These are phyloP conservation scores for Pseudogymnoascus sp. DNA, from an alignment of 2,329 filamentous ascomycete genomes.

Conservation along the genomic window DNA sequence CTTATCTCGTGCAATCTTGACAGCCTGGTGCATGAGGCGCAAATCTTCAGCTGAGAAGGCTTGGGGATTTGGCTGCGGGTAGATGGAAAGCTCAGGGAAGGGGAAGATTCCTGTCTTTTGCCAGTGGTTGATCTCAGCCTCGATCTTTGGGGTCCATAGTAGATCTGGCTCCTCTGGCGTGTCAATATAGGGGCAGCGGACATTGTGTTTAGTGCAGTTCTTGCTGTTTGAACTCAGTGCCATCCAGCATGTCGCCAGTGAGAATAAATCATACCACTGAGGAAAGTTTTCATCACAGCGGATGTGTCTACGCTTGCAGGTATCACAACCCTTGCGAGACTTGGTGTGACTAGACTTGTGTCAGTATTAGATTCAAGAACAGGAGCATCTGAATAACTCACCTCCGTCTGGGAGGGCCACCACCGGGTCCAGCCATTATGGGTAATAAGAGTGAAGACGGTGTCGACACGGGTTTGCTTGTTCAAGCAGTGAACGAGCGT, in stretches of 20 bases:
- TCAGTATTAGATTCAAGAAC: constrained; percentile 16
- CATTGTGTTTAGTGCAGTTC: constrained; percentile 98
- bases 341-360: constrained; percentile 77
- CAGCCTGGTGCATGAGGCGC: constrained; percentile 62
- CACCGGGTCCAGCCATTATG: constrained; percentile 85
- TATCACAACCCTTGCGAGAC: constrained; percentile 96
- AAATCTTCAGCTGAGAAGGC: constrained; percentile 70
- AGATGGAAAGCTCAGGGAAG: constrained; percentile 73
- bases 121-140: constrained; percentile 76
- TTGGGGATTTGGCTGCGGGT: constrained; percentile 65
- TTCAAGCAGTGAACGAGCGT: constrained; percentile 28
- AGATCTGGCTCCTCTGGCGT: constrained; percentile 63
- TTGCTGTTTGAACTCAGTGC: constrained; percentile 42
- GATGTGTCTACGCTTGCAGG: constrained; percentile 95
- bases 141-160: constrained; percentile 79
- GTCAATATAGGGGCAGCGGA: constrained; percentile 96
- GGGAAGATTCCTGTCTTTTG: constrained; percentile 76
- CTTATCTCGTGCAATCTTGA: too few species aligned
- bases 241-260: too few species aligned
- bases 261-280: constrained; percentile 48
- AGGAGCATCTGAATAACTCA: constrained; percentile 30
- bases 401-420: constrained; percentile 76
- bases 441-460: constrained; percentile 19
- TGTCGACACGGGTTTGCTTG: constrained; percentile 26
- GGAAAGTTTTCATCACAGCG: constrained; percentile 96